These are phyloP conservation scores for Solanum piurae DNA, from an alignment of 257 asterid genomes.

Conservation along the genomic window DNA sequence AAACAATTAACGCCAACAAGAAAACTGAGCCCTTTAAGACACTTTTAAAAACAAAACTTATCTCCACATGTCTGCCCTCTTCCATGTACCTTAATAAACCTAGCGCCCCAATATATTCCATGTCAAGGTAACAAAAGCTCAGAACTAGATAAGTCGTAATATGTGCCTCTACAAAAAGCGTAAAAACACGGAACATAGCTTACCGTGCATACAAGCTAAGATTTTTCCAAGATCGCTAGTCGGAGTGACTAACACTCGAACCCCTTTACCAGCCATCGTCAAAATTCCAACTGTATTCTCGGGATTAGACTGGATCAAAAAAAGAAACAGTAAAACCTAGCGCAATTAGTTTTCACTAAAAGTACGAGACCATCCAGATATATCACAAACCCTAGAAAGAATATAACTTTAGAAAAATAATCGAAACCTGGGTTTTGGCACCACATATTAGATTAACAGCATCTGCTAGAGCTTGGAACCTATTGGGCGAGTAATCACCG, in stretches of 20 bases:
- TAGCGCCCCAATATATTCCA: neutral
- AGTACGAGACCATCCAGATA: neutral
- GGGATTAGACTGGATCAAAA: slow-evolving; percentile 58
- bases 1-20: neutral
- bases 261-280: slow-evolving; percentile 97
- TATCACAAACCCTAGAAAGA: slow-evolving; percentile 1
- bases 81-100: neutral
- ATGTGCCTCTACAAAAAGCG: neutral
- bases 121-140: neutral
- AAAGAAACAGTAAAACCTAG: neutral
- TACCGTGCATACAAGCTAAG: slow-evolving; percentile 97
- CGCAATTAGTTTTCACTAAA: neutral
- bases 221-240: slow-evolving; percentile 99
- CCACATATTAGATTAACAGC: slow-evolving; percentile 98
- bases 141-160: neutral
- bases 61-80: neutral
- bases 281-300: slow-evolving; percentile 93
- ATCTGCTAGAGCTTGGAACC: slow-evolving; percentile 86
- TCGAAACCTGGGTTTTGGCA: slow-evolving; percentile 76
- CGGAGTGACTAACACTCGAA: slow-evolving; percentile 90
- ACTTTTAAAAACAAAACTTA: neutral
- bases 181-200: slow-evolving; percentile 10
- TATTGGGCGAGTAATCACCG: slow-evolving; percentile 83
- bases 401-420: neutral
- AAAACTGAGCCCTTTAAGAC: neutral